Evolutionary conservation across 73 alveolate genomes (phyloP), one percentile per base, ranked within the genome.

Genomic region (Paramecium pentaurelia): DNA sequence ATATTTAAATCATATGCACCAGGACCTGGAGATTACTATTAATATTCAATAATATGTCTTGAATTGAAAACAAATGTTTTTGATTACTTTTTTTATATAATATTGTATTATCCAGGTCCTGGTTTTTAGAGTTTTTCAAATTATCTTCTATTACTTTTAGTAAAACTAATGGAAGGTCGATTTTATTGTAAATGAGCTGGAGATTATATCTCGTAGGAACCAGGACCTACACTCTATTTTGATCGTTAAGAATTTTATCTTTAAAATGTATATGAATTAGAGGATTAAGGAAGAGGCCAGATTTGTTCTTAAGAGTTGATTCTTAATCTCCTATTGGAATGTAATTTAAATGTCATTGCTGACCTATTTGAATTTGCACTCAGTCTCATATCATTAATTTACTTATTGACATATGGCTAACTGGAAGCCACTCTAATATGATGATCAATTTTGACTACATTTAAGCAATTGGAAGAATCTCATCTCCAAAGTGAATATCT

Each of bases 361-460:
- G 70, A 54, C 9, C 70, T n/a, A 54, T 54, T 54, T 54, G 70
- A 54, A 18, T 54, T 18, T 1, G 36, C 70, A 54, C 36, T 54
- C 32, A 54, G 12, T 54, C 70, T 54, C 70, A 54, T 4, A 7
- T 54, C 70, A 54, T 54, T 54, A 54, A 54, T 1, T 18, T 28
- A 64, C 16, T 64, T 64, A 28, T 34, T 64, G 12, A 32, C 47
- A 8, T 64, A 64, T 64, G 84, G 84, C 28, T 64, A 12, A 64
- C 84, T 64, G 25, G 84, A 64, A 16, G 49, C 84, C 42, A 64
- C 84, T 64, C 84, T 64, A 64, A 64, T 25, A 64, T 64, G 84
- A 64, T 64, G 51, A 54, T 54, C 70, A 54, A 64, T 64, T 64
- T 64, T 28, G 51, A 64, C 84, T 64, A 64, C 84, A 64, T 64